phyloP scores from a whole-genome alignment of 2,329 filamentous ascomycete genomes.

The Talaromyces sp. region DNA sequence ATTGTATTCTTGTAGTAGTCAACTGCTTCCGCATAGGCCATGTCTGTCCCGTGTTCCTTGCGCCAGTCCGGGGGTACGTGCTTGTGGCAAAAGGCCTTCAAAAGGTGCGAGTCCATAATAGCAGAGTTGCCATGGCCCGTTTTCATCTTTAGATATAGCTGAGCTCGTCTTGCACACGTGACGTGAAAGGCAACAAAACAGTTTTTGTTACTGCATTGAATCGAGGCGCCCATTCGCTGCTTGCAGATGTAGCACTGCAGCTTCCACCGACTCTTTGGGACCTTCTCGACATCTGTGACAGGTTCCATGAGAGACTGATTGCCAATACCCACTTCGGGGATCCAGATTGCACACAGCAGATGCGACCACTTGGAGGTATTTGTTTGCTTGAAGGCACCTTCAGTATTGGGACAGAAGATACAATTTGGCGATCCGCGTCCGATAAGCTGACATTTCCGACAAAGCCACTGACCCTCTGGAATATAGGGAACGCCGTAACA shows the following conservation, averaged over 20 bases:
- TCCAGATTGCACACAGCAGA: conserved; percentile 95
- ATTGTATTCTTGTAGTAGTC: conserved; percentile 86
- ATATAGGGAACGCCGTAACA: conserved; percentile 99
- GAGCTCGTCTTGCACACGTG: conserved; percentile 83
- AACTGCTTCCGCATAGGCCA: conserved; percentile 75
- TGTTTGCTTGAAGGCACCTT: conserved; percentile 97
- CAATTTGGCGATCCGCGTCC: conserved; percentile 89
- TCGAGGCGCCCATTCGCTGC: conserved; percentile 96
- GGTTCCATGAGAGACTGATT: conserved; percentile 98
- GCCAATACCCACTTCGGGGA: conserved; percentile 90
- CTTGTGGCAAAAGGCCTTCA: conserved; percentile 95
- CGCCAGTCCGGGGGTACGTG: conserved; percentile 88
- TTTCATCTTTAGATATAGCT: conserved; percentile 94
- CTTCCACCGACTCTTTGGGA: conserved; percentile 91
- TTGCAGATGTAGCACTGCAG: conserved; percentile 93
- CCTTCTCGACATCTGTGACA: conserved; percentile 95
- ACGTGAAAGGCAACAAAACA: conserved; percentile 98
- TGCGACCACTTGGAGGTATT: conserved; percentile 96
- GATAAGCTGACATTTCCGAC: conserved; percentile 92
- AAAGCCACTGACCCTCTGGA: conserved; percentile 96
- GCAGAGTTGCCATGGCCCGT: conserved; percentile 74
- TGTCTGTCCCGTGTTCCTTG: conserved; percentile 75
- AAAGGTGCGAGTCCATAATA: conserved; percentile 71
- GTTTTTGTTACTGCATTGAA: conserved; percentile 95
- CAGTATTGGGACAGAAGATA: conserved; percentile 96